phyloP scores from a whole-genome alignment of 1,284 basidiomycete genomes.

The Heliocybe sulcata region DNA sequence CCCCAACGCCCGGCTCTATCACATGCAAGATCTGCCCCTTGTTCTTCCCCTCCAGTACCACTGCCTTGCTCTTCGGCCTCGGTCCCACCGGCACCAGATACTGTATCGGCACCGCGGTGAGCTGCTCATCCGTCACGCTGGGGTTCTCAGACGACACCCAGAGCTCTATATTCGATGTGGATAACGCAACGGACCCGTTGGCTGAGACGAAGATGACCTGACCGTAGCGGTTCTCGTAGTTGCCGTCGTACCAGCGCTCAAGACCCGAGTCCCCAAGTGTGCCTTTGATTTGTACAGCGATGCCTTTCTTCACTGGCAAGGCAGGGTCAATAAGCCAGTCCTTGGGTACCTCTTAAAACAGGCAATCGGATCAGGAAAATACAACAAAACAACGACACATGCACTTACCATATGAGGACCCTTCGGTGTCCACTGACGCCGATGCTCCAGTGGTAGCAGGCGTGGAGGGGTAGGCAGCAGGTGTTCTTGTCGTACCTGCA shows the following conservation, averaged over 20 bases:
- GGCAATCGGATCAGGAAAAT: not conserved
- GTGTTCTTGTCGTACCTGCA: not conserved
- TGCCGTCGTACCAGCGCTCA: conserved; percentile 41
- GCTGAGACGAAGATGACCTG: conserved; percentile 29
- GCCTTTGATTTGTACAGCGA: conserved; percentile 39
- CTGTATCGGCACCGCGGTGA: conserved; percentile 20
- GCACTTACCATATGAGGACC: conserved; percentile 8
- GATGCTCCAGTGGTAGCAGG: not conserved
- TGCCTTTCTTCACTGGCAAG: conserved; percentile 34
- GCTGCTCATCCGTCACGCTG: conserved; percentile 9
- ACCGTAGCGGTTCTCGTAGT: conserved; percentile 44
- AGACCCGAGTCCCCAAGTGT: conserved; percentile 27
- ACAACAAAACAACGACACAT: not conserved
- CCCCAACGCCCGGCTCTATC: not conserved
- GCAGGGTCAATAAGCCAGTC: conserved; percentile 40
- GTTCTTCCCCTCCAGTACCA: conserved; percentile 17
- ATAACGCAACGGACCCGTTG: conserved; percentile 19
- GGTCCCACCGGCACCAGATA: conserved; percentile 22
- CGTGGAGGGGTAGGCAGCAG: not conserved
- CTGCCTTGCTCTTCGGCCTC: conserved; percentile 14
- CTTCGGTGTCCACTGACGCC: not conserved
- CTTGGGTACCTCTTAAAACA: conserved; percentile 18
- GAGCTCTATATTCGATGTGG: conserved; percentile 23
- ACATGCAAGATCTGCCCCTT: conserved; percentile 14
- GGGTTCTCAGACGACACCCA: not conserved